phyloP scores from a whole-genome alignment of 2,329 filamentous ascomycete genomes.

The Dendrostoma leiphaemia region DNA sequence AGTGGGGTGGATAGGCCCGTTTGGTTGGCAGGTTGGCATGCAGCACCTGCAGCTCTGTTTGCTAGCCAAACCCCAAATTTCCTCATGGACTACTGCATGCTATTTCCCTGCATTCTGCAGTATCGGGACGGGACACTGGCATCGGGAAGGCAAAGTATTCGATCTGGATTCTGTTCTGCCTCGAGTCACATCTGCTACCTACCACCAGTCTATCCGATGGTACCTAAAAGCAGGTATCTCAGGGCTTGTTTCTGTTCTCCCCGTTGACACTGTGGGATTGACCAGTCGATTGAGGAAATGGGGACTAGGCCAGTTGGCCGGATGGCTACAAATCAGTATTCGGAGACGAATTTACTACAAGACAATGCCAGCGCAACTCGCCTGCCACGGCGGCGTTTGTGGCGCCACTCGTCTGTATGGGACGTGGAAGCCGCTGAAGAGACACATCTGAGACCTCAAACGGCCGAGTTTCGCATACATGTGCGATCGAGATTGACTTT shows the following conservation, averaged over 20 bases:
- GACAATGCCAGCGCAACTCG: conserved; percentile 5
- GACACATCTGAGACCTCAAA: conserved; percentile 11
- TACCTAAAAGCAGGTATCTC: no score
- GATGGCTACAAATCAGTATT: not conserved
- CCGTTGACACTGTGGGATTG: no score
- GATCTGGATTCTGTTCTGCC: not conserved
- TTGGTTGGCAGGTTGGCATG: not conserved
- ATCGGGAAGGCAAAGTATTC: not conserved
- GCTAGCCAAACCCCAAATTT: not conserved
- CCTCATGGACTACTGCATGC: not conserved
- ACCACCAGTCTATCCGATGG: no score
- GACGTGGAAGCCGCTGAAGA: not conserved
- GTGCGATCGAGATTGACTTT: not conserved
- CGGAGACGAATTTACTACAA: not conserved
- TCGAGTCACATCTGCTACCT: not conserved
- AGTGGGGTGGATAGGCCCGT: not conserved
- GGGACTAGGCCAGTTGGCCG: not conserved
- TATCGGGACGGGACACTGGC: no score
- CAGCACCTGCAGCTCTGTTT: not conserved
- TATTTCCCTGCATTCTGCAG: no score
- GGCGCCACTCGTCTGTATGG: not conserved
- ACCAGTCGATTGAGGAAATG: not conserved
- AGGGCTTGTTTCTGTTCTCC: no score
- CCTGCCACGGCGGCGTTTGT: conserved; percentile 2
- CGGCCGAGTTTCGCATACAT: conserved; percentile 6